Conservation (phyloP, 2,329 filamentous ascomycete species). For the Hymenoscyphus infarciens region DNA sequence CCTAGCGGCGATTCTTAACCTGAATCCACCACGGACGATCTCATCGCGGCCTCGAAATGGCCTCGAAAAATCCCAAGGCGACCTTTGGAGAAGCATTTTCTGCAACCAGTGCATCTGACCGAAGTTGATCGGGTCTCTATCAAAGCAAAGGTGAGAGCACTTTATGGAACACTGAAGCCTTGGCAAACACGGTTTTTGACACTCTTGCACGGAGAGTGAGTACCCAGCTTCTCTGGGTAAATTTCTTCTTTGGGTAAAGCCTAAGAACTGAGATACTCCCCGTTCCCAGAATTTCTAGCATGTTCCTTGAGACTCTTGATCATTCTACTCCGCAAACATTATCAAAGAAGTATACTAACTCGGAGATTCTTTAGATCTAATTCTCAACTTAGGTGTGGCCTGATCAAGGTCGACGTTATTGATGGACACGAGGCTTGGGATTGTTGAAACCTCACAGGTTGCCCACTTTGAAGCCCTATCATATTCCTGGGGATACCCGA, state of each 20-base stretch:
- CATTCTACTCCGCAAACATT: no score
- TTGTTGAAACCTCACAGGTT: not conserved
- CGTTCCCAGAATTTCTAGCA: no score
- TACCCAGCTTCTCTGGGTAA: no score
- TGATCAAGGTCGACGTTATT: constrained; percentile 9
- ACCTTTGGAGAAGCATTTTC: not conserved
- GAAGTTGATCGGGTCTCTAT: not conserved
- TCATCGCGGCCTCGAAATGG: not conserved
- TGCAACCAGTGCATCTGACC: not conserved
- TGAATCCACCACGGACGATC: not conserved
- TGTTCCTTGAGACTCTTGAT: no score
- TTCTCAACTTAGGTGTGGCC: not conserved
- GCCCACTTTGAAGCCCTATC: constrained; percentile 14
- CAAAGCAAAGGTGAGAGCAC: not conserved
- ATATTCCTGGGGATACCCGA: constrained; percentile 15
- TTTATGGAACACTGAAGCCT: constrained; percentile 1
- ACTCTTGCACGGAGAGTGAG: not conserved
- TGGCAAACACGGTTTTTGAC: constrained; percentile 5
- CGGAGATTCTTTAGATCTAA: no score
- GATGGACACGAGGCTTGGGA: constrained; percentile 7
- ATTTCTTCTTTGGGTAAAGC: no score
- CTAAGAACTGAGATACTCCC: no score
- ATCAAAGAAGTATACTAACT: no score
- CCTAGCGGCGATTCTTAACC: not conserved
- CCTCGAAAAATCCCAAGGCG: not conserved